Conservation (phyloP, 352 stramenopile genomes). For the Achlya hypogyna region DNA sequence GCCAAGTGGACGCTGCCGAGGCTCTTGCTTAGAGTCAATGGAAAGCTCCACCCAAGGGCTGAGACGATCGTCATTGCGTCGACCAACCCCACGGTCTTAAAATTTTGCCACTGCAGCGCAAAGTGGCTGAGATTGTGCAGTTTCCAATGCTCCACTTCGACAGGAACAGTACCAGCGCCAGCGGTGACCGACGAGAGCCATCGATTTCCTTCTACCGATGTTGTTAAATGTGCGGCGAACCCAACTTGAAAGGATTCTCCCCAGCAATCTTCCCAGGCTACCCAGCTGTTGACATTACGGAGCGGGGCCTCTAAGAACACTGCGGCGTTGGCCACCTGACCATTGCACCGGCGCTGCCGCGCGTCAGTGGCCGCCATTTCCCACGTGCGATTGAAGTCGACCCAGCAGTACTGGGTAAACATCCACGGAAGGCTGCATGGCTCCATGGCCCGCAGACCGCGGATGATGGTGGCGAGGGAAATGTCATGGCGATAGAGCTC, state of each 20-base stretch:
- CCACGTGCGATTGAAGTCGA: not conserved
- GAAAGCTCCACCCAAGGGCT: constrained; percentile 1
- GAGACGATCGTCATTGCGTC: not conserved
- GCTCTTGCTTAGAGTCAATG: not conserved
- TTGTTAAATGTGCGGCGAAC: not conserved
- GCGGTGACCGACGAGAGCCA: not conserved
- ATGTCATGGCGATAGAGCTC: not conserved
- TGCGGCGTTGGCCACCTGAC: not conserved
- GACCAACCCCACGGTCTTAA: not conserved
- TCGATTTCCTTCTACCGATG: not conserved
- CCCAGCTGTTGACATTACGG: constrained; percentile 9
- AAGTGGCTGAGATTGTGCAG: not conserved
- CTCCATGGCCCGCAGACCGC: not conserved
- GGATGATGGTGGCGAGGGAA: not conserved
- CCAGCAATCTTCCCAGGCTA: not conserved
- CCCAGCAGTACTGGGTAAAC: not conserved
- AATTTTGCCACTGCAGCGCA: constrained; percentile 10
- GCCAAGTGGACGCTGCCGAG: not conserved
- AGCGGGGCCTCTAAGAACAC: constrained; percentile 6
- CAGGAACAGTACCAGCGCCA: not conserved
- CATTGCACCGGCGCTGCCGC: not conserved
- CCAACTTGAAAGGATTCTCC: not conserved
- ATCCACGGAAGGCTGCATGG: constrained; percentile 10
- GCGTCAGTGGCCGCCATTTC: not conserved
- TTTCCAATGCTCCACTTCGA: not conserved